phyloP scores from a whole-genome alignment of 1,284 basidiomycete species.

The Cystobasidium sp. region DNA sequence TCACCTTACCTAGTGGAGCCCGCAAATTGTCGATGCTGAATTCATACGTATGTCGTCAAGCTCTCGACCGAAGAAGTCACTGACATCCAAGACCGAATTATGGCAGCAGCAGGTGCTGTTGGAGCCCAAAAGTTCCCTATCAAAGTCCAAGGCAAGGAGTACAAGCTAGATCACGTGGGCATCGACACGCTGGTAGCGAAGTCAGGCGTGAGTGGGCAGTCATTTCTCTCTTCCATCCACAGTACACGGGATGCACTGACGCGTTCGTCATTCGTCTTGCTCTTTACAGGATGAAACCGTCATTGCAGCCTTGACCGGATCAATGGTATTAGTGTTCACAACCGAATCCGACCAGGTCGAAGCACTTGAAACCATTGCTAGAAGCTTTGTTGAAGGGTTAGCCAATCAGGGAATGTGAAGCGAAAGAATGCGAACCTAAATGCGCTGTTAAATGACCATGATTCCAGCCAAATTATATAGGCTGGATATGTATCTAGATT shows the following conservation, averaged over 20 bases:
- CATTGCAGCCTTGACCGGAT: conserved; percentile 24
- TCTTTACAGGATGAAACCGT: conserved; percentile 10
- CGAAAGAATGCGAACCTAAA: too few species aligned
- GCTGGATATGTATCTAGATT: too few species aligned
- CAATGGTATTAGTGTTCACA: conserved; percentile 30
- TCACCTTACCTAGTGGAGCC: background rate
- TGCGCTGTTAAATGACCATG: too few species aligned
- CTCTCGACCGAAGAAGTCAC: conserved; percentile 33
- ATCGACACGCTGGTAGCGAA: conserved; percentile 26
- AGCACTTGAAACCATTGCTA: conserved; percentile 27
- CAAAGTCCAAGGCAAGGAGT: conserved; percentile 35
- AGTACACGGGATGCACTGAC: too few species aligned
- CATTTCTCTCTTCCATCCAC: background rate
- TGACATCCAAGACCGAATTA: background rate
- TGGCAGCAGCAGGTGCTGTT: background rate
- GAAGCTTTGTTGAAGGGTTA: conserved; percentile 31
- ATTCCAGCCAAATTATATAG: too few species aligned
- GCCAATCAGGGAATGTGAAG: conserved; percentile 34
- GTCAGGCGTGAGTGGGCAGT: conserved; percentile 11
- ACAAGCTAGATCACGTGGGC: background rate
- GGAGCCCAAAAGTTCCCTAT: conserved; percentile 1
- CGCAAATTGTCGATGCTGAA: background rate
- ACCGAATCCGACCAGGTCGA: conserved; percentile 35
- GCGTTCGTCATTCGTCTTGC: too few species aligned
- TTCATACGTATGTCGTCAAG: background rate